Evolutionary conservation across 768 basidiomycete genomes (phyloP), one percentile per base, ranked within the genome.

Genomic region (Agrocybe chaxingu): DNA sequence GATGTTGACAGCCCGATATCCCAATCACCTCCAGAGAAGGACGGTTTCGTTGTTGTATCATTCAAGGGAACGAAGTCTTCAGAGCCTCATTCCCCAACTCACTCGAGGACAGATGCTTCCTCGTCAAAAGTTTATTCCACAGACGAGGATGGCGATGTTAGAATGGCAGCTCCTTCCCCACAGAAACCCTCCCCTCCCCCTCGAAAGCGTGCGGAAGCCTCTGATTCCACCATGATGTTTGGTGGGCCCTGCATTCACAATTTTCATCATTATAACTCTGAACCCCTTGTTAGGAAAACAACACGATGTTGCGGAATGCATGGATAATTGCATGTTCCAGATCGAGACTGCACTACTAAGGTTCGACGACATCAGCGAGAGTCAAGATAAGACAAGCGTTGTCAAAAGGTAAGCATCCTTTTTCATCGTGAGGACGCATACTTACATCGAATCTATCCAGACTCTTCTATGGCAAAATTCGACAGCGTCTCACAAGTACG

Each of bases 281-380:
- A n/a, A 62, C 37, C 29, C 42, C 52, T 33, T 35, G 24, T 32
- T 50, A 92, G 94, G 96, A 4, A 87, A 89, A 59, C 97, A 99
- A 61, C 96, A 99, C 62, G 97, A 99, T 65, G 95, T 98, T 9
- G 87, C 96, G 0, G 97, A 99, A 69, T 98, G 96, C 69, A 92
- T 98, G 88, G 96, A 98, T 68, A 98, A 98, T 61, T 95, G 95
- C 72, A 89, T 99, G 78, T 97, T 97, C 71, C 97, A 98, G 68
- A 93, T 98, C 45, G 97, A 99, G 68, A 88, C 92, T 3, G 94
- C 93, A 1, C 66, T 92, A 42, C 74, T 92, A 35, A 89, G 89
- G 60, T 88, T 93, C 53, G 81, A 81, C 45, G 76, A 69, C 3
- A 60, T 74, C 44, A 66, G 65, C 50, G 80, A 74, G 34, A 75